Evolutionary conservation across 768 basidiomycete species (phyloP).

Genomic region (Ramaria sp.): DNA sequence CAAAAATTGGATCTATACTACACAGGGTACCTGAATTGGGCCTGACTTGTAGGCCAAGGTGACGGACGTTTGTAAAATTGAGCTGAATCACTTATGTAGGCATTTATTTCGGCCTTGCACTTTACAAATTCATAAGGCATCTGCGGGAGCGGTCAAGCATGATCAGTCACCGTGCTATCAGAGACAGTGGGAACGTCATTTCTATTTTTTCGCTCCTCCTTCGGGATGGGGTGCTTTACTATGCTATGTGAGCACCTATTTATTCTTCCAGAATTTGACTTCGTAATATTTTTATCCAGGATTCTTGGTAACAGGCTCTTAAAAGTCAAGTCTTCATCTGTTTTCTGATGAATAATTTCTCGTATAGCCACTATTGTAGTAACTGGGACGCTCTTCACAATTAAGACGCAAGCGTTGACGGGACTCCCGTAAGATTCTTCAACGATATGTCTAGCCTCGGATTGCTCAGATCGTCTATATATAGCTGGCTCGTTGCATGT

Average conservation of each 20-base stretch:
- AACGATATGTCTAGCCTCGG: background rate
- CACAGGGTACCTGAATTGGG: background rate
- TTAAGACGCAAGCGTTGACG: background rate
- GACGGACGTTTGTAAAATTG: background rate
- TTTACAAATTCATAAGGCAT: background rate
- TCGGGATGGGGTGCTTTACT: background rate
- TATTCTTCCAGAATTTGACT: background rate
- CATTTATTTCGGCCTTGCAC: background rate
- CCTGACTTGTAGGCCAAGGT: background rate
- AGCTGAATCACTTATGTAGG: background rate
- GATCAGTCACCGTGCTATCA: background rate
- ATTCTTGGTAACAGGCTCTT: background rate
- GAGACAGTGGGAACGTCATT: background rate
- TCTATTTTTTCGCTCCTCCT: background rate
- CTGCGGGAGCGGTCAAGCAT: background rate
- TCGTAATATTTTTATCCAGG: background rate
- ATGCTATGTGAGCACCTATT: background rate
- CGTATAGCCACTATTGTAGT: background rate
- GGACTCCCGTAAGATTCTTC: background rate
- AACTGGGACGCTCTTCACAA: background rate
- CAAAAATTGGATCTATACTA: background rate
- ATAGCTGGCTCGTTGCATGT: background rate
- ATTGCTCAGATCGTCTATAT: background rate
- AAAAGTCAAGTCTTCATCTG: background rate
- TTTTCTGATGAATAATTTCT: background rate